phyloP scores from a whole-genome alignment of 1,284 basidiomycete species.

The Vanrija sp. region DNA sequence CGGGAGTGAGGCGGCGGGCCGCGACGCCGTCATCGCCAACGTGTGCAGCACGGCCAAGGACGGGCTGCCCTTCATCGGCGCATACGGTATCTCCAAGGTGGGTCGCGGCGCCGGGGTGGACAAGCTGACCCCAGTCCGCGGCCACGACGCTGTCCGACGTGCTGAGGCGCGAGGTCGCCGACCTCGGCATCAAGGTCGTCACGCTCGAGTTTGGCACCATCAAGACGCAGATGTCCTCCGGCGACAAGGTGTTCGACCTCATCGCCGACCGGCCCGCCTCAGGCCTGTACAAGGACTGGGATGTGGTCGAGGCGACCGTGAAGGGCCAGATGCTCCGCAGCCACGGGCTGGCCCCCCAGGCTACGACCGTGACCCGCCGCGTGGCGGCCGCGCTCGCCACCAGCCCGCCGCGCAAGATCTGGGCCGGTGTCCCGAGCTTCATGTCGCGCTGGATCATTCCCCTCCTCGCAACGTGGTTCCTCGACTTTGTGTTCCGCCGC shows the following conservation, averaged over 20 bases:
- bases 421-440: background rate
- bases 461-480: no score
- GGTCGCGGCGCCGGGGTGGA: no score
- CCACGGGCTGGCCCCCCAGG: background rate
- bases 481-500: no score
- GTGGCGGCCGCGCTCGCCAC: background rate
- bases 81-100: constrained; percentile 10
- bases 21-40: constrained; percentile 15
- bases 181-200: constrained; percentile 6
- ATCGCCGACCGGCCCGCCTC: background rate
- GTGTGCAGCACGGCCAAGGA: constrained; percentile 15
- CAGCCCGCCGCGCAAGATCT: background rate
- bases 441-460: no score
- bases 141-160: constrained; percentile 8
- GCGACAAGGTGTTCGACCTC: background rate
- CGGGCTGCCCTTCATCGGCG: constrained; percentile 14
- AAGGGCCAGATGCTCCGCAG: background rate
- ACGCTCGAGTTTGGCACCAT: constrained; percentile 2
- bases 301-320: no score
- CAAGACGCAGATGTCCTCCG: constrained; percentile 1
- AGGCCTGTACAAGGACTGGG: background rate
- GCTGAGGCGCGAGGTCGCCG: constrained; percentile 14
- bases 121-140: constrained; percentile 6
- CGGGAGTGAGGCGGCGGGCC: background rate
- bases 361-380: background rate